Percentiles rank a stretch among this genome's conserved stretches.
Conservation (phyloP, 441 rosid species). For the Erysimum cheiri region DNA sequence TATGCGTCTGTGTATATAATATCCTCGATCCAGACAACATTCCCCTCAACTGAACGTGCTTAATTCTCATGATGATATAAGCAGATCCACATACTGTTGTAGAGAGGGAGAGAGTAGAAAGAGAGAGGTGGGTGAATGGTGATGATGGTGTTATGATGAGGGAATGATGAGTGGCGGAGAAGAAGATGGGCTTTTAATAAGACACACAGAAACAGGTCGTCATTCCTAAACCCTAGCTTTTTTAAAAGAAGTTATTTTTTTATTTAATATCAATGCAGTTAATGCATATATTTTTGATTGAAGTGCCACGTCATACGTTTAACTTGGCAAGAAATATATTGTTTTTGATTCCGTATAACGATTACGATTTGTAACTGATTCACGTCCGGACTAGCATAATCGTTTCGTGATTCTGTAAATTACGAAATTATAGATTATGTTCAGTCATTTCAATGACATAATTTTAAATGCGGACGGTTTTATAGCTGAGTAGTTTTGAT, state of each 20-base stretch:
- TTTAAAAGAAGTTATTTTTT: not conserved
- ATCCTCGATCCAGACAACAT: constrained; percentile 53
- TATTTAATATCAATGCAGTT: constrained; percentile 3
- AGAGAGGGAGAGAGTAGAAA: constrained; percentile 20
- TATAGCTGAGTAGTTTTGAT: not conserved
- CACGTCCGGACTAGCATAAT: not conserved
- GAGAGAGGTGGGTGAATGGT: constrained; percentile 26
- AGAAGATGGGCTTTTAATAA: constrained; percentile 45
- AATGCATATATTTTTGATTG: constrained; percentile 29
- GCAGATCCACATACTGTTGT: constrained; percentile 8
- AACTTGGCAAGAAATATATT: not conserved
- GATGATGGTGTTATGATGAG: constrained; percentile 51
- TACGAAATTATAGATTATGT: too few species aligned
- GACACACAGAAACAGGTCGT: constrained; percentile 35
- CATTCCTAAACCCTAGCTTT: constrained; percentile 48
- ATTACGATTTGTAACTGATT: not conserved
- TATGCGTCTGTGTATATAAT: constrained; percentile 20
- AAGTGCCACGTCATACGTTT: constrained; percentile 27
- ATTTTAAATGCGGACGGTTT: too few species aligned
- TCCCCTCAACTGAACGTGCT: constrained; percentile 48
- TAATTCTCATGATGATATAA: constrained; percentile 22
- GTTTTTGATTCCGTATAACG: constrained; percentile 12
- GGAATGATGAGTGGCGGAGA: constrained; percentile 49
- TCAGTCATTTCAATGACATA: too few species aligned
- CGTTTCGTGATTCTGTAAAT: not conserved